Conservation (phyloP, 306 rosid species). For the Leucaena leucocephala region DNA sequence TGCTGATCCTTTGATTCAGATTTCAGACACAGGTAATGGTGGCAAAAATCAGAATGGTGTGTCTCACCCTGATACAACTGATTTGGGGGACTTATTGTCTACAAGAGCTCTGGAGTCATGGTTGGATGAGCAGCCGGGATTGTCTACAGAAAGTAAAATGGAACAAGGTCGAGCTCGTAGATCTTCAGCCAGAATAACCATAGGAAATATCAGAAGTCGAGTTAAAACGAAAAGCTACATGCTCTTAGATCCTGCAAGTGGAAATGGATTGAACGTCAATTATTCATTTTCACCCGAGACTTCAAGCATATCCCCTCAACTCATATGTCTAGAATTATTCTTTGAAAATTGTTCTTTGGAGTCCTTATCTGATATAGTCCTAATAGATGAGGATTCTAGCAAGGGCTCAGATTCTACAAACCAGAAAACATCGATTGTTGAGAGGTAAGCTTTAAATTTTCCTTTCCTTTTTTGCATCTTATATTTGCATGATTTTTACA, state of each 20-base stretch:
- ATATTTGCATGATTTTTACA: slow-evolving; percentile 24
- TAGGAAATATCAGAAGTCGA: slow-evolving; percentile 66
- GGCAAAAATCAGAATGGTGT: slow-evolving; percentile 48
- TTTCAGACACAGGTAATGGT: slow-evolving; percentile 64
- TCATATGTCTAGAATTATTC: slow-evolving; percentile 70
- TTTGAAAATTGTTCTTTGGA: slow-evolving; percentile 80
- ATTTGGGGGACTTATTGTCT: slow-evolving; percentile 71
- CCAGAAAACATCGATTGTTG: slow-evolving; percentile 44
- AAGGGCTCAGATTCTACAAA: slow-evolving; percentile 56
- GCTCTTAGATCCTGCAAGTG: slow-evolving; percentile 80
- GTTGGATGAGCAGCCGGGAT: slow-evolving; percentile 78
- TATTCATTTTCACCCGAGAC: slow-evolving; percentile 81
- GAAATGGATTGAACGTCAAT: slow-evolving; percentile 87
- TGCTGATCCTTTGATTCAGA: slow-evolving; percentile 69
- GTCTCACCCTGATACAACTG: slow-evolving; percentile 59
- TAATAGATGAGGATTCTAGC: slow-evolving; percentile 67
- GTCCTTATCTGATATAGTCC: slow-evolving; percentile 63
- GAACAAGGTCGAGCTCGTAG: slow-evolving; percentile 48
- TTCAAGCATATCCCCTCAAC: slow-evolving; percentile 73
- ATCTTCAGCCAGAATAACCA: slow-evolving; percentile 90
- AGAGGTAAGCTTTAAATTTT: slow-evolving; percentile 53
- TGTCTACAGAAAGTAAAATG: slow-evolving; percentile 52
- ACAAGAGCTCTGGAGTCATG: slow-evolving; percentile 85
- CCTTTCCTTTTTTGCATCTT: not conserved
- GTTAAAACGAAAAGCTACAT: slow-evolving; percentile 68